Evolutionary conservation across 768 basidiomycete species (phyloP).

Genomic region (Tylopilus plumbeoviolaceoides): DNA sequence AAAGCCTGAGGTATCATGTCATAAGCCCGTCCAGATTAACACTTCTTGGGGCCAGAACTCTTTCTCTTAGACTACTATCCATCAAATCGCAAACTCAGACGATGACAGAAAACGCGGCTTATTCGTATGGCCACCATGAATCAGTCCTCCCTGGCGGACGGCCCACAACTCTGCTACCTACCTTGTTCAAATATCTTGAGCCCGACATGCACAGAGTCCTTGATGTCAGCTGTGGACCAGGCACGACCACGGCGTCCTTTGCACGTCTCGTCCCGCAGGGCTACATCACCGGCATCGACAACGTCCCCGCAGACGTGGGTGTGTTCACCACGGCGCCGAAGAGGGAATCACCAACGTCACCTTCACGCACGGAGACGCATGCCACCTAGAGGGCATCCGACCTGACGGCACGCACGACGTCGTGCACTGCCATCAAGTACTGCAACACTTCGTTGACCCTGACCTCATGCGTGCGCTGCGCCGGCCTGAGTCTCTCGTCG

Average conservation of each 20-base stretch:
- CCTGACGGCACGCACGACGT: conserved; percentile 42
- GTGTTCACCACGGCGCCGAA: conserved; percentile 34
- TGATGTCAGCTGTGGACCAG: conserved; percentile 52
- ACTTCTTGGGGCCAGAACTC: no score
- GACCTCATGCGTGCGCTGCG: conserved; percentile 40
- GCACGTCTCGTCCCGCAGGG: conserved; percentile 40
- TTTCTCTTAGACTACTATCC: no score
- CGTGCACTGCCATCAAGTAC: conserved; percentile 47
- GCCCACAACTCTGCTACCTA: conserved; percentile 36
- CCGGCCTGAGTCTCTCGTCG: no score
- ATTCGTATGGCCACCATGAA: conserved; percentile 28
- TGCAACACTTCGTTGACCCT: conserved; percentile 43
- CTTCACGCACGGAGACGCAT: conserved; percentile 38
- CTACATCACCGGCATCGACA: conserved; percentile 42
- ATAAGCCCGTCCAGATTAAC: no score
- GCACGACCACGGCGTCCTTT: conserved; percentile 45
- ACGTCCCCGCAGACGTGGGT: conserved; percentile 15
- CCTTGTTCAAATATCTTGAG: conserved; percentile 35
- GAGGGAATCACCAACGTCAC: conserved; percentile 35
- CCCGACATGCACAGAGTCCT: conserved; percentile 41
- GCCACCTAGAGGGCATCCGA: conserved; percentile 34
- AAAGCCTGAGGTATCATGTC: background rate
- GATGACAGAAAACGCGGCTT: conserved; percentile 6
- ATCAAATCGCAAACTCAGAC: background rate
- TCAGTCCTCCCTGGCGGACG: conserved; percentile 36